Conservation (phyloP, 2,329 filamentous ascomycete genomes). For the Ascochyta fabae region DNA sequence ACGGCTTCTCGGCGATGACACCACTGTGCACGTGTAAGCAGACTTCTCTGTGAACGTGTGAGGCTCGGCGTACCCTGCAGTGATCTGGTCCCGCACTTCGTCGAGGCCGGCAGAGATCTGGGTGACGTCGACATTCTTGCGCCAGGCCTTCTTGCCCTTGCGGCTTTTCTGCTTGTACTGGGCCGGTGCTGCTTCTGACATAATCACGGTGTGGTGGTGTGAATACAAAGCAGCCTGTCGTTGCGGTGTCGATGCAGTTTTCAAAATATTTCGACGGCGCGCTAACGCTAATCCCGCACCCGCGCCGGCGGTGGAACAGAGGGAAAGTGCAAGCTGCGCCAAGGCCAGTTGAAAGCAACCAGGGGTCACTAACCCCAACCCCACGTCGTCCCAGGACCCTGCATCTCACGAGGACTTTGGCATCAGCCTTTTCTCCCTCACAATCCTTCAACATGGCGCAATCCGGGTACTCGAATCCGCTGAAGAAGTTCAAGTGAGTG, state of each 20-base stretch:
- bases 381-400: conserved; percentile 8
- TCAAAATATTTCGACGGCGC: conserved; percentile 16
- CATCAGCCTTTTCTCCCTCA: neutral
- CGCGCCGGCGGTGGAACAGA: conserved; percentile 3
- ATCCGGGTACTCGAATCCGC: conserved; percentile 88
- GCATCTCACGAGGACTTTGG: conserved; percentile 11
- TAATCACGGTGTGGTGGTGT: neutral
- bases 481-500: conserved; percentile 98
- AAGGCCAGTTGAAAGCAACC: too few species aligned
- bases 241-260: neutral
- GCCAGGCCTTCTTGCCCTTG: conserved; percentile 98
- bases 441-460: conserved; percentile 73
- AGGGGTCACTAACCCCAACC: neutral
- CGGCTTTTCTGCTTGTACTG: conserved; percentile 88
- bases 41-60: neutral
- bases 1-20: conserved; percentile 80
- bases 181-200: conserved; percentile 65
- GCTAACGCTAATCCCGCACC: conserved; percentile 9
- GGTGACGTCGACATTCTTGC: conserved; percentile 95
- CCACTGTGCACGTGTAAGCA: conserved; percentile 63
- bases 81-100: conserved; percentile 85
- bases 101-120: conserved; percentile 84
- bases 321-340: too few species aligned
- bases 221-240: neutral
- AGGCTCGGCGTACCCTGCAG: conserved; percentile 71